Percentiles rank a stretch among this genome's conserved stretches.
Evolutionary conservation across 2,329 filamentous ascomycete species (phyloP).

Genomic region (Nakataea oryzae): DNA sequence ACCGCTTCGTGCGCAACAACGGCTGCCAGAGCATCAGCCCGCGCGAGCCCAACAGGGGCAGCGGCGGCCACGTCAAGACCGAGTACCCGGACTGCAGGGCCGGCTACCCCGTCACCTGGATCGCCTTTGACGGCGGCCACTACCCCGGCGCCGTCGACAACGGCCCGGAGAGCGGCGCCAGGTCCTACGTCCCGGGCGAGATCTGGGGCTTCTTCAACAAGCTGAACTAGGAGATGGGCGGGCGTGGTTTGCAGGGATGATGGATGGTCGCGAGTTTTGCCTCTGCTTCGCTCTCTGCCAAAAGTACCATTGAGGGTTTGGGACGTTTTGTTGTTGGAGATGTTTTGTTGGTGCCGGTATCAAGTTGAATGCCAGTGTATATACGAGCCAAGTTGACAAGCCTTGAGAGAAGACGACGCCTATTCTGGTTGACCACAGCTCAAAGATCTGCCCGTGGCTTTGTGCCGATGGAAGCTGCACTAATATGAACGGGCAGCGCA

Average conservation of each 20-base stretch:
- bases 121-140: constrained; percentile 20
- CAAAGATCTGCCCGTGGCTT: not conserved
- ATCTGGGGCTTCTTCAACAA: not conserved
- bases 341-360: no score
- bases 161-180: not conserved
- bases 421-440: no score
- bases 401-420: no score
- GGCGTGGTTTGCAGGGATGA: not conserved
- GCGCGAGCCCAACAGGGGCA: constrained; percentile 2
- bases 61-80: constrained; percentile 10
- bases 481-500: not conserved
- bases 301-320: no score
- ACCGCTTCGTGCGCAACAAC: constrained; percentile 25
- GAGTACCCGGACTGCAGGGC: constrained; percentile 16
- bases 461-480: not conserved
- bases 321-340: no score
- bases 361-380: no score
- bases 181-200: not conserved
- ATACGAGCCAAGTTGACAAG: no score
- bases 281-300: no score
- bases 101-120: constrained; percentile 21
- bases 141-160: not conserved
- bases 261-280: not conserved
- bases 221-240: not conserved
- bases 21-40: constrained; percentile 14